Percentiles rank a stretch among this genome's conserved stretches.
These are phyloP conservation scores for Phytophthora sojae DNA, from an alignment of 352 stramenopile genomes.

Conservation along the genomic window DNA sequence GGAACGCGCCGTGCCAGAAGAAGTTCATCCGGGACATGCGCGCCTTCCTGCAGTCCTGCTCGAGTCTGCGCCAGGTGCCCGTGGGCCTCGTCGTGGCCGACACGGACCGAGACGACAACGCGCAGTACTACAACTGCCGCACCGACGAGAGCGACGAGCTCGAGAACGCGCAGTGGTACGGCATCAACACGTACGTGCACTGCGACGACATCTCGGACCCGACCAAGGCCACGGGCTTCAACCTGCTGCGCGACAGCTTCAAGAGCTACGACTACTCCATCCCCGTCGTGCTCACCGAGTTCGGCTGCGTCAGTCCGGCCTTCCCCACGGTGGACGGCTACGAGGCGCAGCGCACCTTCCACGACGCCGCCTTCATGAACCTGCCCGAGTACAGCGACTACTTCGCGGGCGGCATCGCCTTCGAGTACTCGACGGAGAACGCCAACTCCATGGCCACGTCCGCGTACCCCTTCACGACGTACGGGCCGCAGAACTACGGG, in stretches of 20 bases:
- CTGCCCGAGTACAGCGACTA: slow-evolving; percentile 53
- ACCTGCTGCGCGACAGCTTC: slow-evolving; percentile 68
- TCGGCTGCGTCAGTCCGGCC: slow-evolving; percentile 31
- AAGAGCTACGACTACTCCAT: slow-evolving; percentile 61
- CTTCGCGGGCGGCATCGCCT: slow-evolving; percentile 74
- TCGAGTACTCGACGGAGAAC: slow-evolving; percentile 86
- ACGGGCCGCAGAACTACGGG: slow-evolving; percentile 77
- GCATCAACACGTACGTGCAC: slow-evolving; percentile 85
- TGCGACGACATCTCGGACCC: slow-evolving; percentile 66
- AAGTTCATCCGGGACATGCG: slow-evolving; percentile 92
- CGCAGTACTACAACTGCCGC: slow-evolving; percentile 87
- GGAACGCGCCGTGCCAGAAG: slow-evolving; percentile 88
- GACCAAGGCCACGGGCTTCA: slow-evolving; percentile 59
- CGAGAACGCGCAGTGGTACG: slow-evolving; percentile 87
- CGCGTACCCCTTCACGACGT: slow-evolving; percentile 72
- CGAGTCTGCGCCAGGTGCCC: slow-evolving; percentile 68
- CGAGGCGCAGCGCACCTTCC: slow-evolving; percentile 79
- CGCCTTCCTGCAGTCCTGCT: slow-evolving; percentile 67
- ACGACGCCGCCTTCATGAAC: slow-evolving; percentile 74
- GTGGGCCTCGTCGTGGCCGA: slow-evolving; percentile 82
- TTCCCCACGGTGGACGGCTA: slow-evolving; percentile 67
- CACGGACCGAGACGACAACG: slow-evolving; percentile 63
- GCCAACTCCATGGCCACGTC: slow-evolving; percentile 67
- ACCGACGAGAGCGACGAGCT: slow-evolving; percentile 62
- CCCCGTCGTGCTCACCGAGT: slow-evolving; percentile 43